phyloP scores from a whole-genome alignment of 345 rosid genomes.

The Ricinus communis region DNA sequence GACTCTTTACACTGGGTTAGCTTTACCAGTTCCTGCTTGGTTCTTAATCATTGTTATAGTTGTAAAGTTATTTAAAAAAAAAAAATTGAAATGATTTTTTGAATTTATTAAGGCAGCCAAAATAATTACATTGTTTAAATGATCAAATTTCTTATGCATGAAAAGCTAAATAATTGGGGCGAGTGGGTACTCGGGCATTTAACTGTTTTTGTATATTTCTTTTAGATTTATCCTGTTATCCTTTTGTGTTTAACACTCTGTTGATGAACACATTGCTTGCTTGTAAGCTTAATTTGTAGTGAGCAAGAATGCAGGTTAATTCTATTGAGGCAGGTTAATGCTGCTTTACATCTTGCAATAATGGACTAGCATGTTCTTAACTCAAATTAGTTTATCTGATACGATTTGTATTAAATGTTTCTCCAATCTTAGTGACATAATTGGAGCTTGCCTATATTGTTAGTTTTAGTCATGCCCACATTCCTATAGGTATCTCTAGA shows the following conservation, averaged over 20 bases:
- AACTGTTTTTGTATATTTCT: background rate
- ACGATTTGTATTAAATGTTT: too few relatives aligned
- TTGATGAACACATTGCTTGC: background rate
- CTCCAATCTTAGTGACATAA: background rate
- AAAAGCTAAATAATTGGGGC: too few relatives aligned
- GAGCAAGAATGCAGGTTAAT: background rate
- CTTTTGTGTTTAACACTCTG: background rate
- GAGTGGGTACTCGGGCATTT: too few relatives aligned
- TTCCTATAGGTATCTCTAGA: background rate
- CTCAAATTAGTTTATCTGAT: background rate
- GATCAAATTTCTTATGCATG: too few relatives aligned
- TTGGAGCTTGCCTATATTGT: background rate
- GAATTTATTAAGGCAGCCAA: too few relatives aligned
- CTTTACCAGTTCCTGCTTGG: too few relatives aligned
- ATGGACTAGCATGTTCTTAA: background rate
- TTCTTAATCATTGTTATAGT: too few relatives aligned
- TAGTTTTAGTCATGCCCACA: background rate
- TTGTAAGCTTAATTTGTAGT: background rate
- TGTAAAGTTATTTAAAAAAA: too few relatives aligned
- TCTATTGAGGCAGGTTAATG: background rate
- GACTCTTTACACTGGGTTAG: too few relatives aligned
- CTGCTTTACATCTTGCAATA: background rate
- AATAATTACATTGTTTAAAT: too few relatives aligned
- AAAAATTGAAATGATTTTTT: too few relatives aligned
- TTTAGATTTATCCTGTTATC: background rate